These are phyloP conservation scores for Cryptomeria japonica DNA, from an alignment of 75 land plant genomes.

Conservation along the genomic window DNA sequence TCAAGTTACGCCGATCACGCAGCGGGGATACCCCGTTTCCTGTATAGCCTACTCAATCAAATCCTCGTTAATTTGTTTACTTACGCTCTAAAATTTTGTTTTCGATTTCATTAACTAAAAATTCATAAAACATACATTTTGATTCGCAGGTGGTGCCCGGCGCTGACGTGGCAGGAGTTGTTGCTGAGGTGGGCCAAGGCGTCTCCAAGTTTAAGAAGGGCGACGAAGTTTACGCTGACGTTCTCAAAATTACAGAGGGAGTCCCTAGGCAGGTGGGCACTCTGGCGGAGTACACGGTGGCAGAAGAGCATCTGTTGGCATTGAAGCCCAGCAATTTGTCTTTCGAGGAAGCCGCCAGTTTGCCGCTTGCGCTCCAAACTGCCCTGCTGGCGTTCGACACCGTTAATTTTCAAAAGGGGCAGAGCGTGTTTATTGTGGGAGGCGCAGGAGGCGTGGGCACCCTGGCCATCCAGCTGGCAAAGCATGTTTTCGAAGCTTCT, in stretches of 20 bases:
- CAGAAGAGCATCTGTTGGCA: constrained; percentile 44
- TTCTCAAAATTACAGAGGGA: constrained; percentile 25
- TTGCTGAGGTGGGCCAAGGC: constrained; percentile 33
- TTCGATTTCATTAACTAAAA: neutral
- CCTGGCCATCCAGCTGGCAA: constrained; percentile 51
- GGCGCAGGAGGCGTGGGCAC: constrained; percentile 56
- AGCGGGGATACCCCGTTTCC: neutral
- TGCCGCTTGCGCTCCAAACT: constrained; percentile 41
- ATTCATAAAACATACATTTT: neutral
- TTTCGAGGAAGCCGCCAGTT: constrained; percentile 50
- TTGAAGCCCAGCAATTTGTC: constrained; percentile 35
- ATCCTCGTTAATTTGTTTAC: neutral
- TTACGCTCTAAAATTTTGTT: neutral
- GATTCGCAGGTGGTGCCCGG: constrained; percentile 39
- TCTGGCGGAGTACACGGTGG: constrained; percentile 45
- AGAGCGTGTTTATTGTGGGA: constrained; percentile 34
- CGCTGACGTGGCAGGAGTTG: constrained; percentile 42
- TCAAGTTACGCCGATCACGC: constrained; percentile 10
- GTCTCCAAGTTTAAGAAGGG: constrained; percentile 40
- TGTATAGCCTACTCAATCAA: neutral
- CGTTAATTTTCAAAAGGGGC: constrained; percentile 30
- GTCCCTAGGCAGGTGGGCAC: constrained; percentile 37
- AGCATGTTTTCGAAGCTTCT: constrained; percentile 45
- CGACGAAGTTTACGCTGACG: constrained; percentile 53
- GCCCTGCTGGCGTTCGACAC: constrained; percentile 33